Evolutionary conservation across 2,329 filamentous ascomycete genomes (phyloP).

Genomic region (Aspergillus glaucus): DNA sequence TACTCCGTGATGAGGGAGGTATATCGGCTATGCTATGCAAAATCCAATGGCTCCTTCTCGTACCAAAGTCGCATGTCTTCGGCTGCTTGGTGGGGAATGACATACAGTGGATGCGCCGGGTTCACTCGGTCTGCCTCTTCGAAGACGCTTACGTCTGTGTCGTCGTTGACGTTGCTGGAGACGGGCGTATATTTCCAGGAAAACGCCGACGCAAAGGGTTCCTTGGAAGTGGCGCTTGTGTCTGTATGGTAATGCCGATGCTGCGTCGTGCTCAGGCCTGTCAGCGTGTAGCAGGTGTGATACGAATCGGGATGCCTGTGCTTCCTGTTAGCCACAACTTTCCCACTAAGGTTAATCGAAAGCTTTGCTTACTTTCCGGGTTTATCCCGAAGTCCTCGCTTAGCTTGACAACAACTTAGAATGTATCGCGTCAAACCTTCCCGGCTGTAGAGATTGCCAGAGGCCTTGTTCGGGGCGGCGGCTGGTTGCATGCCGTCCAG

Average conservation of each 20-base stretch:
- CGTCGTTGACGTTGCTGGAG: constrained; percentile 42
- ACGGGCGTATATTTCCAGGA: constrained; percentile 35
- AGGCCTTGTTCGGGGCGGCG: constrained; percentile 13
- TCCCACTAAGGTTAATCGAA: neutral
- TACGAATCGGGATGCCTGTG: constrained; percentile 73
- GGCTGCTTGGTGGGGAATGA: constrained; percentile 66
- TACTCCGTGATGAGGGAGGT: neutral
- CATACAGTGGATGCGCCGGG: constrained; percentile 76
- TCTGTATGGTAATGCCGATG: constrained; percentile 51
- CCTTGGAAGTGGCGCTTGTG: constrained; percentile 23
- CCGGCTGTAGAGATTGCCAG: constrained; percentile 60
- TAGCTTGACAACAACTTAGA: constrained; percentile 74
- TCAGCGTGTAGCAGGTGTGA: constrained; percentile 86
- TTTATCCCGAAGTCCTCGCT: constrained; percentile 82
- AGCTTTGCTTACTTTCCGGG: constrained; percentile 66
- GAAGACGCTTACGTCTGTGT: constrained; percentile 55
- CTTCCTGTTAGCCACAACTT: constrained; percentile 10
- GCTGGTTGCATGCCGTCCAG: constrained; percentile 49
- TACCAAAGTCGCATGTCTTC: constrained; percentile 62
- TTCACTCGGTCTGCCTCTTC: constrained; percentile 64
- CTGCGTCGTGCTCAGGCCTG: constrained; percentile 76
- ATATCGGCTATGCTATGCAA: constrained; percentile 1
- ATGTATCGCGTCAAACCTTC: constrained; percentile 86
- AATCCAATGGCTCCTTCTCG: constrained; percentile 28
- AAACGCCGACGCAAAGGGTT: constrained; percentile 31